Percentiles rank a stretch among this genome's conserved stretches.
Evolutionary conservation across 2,329 filamentous ascomycete species (phyloP).

Genomic region (Aureobasidium sp.): DNA sequence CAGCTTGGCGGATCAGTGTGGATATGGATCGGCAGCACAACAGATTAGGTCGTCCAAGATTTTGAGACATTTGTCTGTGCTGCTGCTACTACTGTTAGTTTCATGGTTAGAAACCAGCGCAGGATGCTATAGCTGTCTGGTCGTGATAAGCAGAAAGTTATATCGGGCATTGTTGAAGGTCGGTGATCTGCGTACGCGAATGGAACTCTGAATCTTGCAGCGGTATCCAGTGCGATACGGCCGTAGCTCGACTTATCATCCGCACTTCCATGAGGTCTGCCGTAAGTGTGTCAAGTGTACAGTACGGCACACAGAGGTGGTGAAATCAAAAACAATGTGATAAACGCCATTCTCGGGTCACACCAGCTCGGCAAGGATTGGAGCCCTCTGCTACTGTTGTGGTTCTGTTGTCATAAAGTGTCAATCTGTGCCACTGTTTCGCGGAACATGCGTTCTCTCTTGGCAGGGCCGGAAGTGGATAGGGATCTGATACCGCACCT

Average conservation of each 20-base stretch:
- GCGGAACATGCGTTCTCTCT: not conserved
- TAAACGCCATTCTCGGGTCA: not conserved
- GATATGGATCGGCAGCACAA: conserved; percentile 4
- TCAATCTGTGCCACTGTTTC: conserved; percentile 8
- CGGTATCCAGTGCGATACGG: not conserved
- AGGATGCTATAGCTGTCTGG: not conserved
- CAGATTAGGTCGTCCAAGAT: not conserved
- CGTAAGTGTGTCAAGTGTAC: not conserved
- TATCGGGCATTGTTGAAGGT: not conserved
- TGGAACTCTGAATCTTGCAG: not conserved
- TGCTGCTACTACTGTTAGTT: not conserved
- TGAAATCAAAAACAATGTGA: not conserved
- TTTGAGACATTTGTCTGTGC: not conserved
- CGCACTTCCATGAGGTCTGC: not conserved
- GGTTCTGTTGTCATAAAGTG: conserved; percentile 8
- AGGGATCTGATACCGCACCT: conserved; percentile 1
- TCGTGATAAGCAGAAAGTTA: not conserved
- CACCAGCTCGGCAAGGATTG: not conserved
- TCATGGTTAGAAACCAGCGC: not conserved
- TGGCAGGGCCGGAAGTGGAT: conserved; percentile 4
- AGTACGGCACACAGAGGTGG: not conserved
- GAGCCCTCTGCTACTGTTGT: not conserved
- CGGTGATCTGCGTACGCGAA: not conserved
- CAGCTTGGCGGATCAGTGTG: conserved; percentile 4
- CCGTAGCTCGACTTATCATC: not conserved